Base-by-base conservation (phyloP, 176 grass and related monocot genomes). In the Triticum dicoccoides region DNA sequence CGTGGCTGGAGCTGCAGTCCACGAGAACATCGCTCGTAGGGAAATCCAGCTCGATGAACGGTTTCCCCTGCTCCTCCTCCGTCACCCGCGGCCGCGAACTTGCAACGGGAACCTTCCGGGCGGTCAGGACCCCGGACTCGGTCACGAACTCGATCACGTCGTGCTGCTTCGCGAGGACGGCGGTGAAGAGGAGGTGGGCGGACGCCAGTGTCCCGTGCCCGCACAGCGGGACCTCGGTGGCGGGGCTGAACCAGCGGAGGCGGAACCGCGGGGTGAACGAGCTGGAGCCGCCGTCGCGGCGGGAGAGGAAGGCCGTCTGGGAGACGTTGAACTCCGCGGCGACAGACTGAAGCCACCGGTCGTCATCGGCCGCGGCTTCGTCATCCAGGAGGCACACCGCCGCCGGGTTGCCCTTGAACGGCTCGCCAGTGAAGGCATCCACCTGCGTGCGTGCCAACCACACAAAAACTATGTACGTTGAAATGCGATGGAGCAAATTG, bases 351-450 rank as follows among this genome's bases (percentile, higher is more conserved):
- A 97, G 85, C 95, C 95, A 94, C 24, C 66, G 65, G 33, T 90
- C 92, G 67, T 92, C 81, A 4, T 71, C 83, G 3, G 42, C 33
- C 4, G 52, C 61, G 14, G 29, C 21, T 3, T 68, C 54, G 18
- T 67, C 87, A 5, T 69, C 56, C 20, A 23, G 20, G 59, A 23
- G 39, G 66, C 94, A 93, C 47, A 91, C 91, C 23, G 91, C 89
- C 8, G 91, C 94, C 5, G 91, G 91, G 27, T 95, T 95, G 9
- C 94, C 94, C 94, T 89, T 95, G 81, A 95, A 93, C 24, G 89
- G 84, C 73, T 39, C 67, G 15, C 45, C 33, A 18, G 89, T 69
- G 52, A 95, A 95, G 4, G 91, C 91, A n/a, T 95, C 93, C 39
- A 95, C 88, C 93, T 95, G 91, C n/a, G 41, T n/a, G 2, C 18